Conservation (phyloP, 2,329 filamentous ascomycete species). For the Alternaria sp. region DNA sequence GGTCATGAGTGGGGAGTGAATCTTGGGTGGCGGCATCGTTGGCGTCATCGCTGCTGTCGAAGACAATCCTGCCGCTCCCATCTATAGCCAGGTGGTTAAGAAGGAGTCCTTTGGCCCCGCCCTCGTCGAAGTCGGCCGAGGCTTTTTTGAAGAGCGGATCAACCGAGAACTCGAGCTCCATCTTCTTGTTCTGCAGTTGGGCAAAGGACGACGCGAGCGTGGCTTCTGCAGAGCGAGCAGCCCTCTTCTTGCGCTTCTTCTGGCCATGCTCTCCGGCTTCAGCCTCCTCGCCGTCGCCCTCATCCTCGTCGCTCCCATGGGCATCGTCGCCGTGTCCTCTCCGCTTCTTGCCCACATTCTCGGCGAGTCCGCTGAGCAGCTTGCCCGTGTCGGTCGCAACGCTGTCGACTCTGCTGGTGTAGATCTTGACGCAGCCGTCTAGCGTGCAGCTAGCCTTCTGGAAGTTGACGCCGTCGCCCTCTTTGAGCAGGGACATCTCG, state of each 20-base stretch:
- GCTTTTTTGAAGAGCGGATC: slow-evolving; percentile 99
- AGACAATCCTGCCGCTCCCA: slow-evolving; percentile 88
- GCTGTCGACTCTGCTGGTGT: slow-evolving; percentile 96
- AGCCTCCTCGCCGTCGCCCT: slow-evolving; percentile 70
- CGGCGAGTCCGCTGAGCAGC: slow-evolving; percentile 88
- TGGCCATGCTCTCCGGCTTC: slow-evolving; percentile 63
- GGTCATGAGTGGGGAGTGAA: slow-evolving; percentile 40
- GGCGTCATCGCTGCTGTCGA: slow-evolving; percentile 93
- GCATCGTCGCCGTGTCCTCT: slow-evolving; percentile 38
- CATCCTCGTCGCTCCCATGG: slow-evolving; percentile 54
- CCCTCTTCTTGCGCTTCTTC: slow-evolving; percentile 77
- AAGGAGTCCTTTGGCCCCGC: slow-evolving; percentile 91
- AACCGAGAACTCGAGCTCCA: slow-evolving; percentile 94
- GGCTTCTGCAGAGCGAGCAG: slow-evolving; percentile 84
- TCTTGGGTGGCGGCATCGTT: slow-evolving; percentile 58
- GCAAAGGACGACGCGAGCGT: slow-evolving; percentile 89
- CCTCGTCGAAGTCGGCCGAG: slow-evolving; percentile 97
- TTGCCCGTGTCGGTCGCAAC: slow-evolving; percentile 97
- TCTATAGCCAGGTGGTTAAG: slow-evolving; percentile 98
- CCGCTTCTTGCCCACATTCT: slow-evolving; percentile 71
- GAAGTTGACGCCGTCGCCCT: slow-evolving; percentile 97
- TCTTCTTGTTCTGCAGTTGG: slow-evolving; percentile 91
- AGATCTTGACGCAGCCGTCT: slow-evolving; percentile 98
- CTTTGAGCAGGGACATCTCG: slow-evolving; percentile 96
- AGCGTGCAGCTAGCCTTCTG: slow-evolving; percentile 97